Evolutionary conservation across 2,329 filamentous ascomycete genomes (phyloP), one percentile per base, ranked within the genome.

Genomic region (Fusarium torulosum): DNA sequence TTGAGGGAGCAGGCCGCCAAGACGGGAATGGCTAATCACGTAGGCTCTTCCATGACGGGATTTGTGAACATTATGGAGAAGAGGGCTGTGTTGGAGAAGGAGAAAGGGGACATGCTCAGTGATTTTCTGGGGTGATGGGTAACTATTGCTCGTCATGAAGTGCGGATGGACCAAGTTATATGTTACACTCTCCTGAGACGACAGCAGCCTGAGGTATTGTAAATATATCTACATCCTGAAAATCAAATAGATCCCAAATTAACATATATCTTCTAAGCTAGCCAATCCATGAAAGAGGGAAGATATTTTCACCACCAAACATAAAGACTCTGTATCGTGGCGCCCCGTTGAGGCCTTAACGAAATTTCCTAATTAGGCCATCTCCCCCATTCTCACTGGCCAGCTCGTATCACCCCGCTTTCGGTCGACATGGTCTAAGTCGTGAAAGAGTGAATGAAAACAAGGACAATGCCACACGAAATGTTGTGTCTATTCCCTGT

Each of bases 361-460:
- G 17, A 13, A 46, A 51, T 69, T 77, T 71, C 76, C 76, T 71
- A 72, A 70, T 77, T 70, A 58, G 75, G 76, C 67, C 68, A 52
- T 62, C 49, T 46, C 59, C 59, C 57, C 40, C 21, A 45, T 46
- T 52, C 72, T 77, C 66, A 77, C 70, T 77, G 75, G 75, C 59
- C 67, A 69, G 52, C n/a, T 29, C 11, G n/a, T 3, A 38, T 40
- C 51, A 63, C 68, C 71, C 72, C 63, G 63, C 69, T 71, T 65
- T 53, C 49, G 29, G 50, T 49, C 11, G 17, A 41, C 19, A 54
- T 45, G 37, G 45, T 45, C 49, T 55, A 57, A 19, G 46, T 54
- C 31, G 25, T 29, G 11, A 38, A 27, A 40, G 52, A 52, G 52
- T 45, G 60, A 52, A 59, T 63, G 38, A 43, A 53, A 43, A 42